phyloP scores from a whole-genome alignment of 1,284 basidiomycete genomes.

The Polyporus tsugae region DNA sequence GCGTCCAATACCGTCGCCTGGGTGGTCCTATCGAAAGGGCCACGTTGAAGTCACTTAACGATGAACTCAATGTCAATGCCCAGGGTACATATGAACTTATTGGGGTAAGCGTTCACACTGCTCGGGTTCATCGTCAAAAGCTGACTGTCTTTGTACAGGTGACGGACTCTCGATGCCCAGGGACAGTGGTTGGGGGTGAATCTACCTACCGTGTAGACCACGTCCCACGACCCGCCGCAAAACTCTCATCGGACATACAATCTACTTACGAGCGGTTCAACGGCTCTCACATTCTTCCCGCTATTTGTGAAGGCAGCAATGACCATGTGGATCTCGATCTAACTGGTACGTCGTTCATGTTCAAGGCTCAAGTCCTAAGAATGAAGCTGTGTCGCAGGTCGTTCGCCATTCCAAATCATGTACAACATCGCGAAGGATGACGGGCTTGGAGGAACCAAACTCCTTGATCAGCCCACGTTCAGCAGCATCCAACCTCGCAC shows the following conservation, averaged over 20 bases:
- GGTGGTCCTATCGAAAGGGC: slow-evolving; percentile 57
- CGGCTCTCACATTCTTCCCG: slow-evolving; percentile 72
- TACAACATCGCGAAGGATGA: slow-evolving; percentile 77
- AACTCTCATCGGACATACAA: slow-evolving; percentile 62
- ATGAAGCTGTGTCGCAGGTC: slow-evolving; percentile 54
- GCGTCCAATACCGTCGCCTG: slow-evolving; percentile 73
- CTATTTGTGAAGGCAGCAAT: slow-evolving; percentile 84
- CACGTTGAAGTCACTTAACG: slow-evolving; percentile 72
- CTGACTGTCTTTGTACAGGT: slow-evolving; percentile 54
- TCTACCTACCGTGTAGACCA: slow-evolving; percentile 78
- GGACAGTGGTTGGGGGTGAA: slow-evolving; percentile 67
- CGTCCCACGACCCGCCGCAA: slow-evolving; percentile 76
- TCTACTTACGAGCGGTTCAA: slow-evolving; percentile 66
- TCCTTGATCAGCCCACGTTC: slow-evolving; percentile 79
- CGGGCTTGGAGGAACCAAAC: slow-evolving; percentile 65
- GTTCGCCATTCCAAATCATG: slow-evolving; percentile 87
- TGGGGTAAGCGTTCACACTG: slow-evolving; percentile 52
- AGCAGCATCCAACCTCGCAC: slow-evolving; percentile 87
- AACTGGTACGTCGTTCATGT: slow-evolving; percentile 55
- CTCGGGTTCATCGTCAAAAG: no score
- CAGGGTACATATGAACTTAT: slow-evolving; percentile 83
- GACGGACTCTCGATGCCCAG: slow-evolving; percentile 86
- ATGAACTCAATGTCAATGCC: slow-evolving; percentile 70
- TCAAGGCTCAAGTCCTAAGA: neutral
- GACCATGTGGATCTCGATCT: slow-evolving; percentile 86